Percentiles rank a stretch among this genome's conserved stretches.
Evolutionary conservation across 1,284 basidiomycete species (phyloP).

Genomic region (Earliella scabrosa): DNA sequence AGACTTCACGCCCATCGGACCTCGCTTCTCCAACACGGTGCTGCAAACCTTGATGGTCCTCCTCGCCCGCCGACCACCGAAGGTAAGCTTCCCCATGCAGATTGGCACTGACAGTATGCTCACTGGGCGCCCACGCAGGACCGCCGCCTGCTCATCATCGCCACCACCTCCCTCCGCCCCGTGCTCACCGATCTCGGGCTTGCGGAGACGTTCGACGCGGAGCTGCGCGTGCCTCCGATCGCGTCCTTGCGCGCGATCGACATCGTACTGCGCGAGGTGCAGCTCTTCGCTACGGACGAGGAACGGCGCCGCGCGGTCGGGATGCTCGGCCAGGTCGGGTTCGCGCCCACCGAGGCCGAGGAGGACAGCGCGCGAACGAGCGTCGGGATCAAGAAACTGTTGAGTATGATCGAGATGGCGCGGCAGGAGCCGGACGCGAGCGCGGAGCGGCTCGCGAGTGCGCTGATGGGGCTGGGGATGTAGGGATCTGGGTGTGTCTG

Average conservation of each 20-base stretch:
- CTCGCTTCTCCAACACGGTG: conserved; percentile 94
- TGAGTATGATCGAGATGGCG: conserved; percentile 96
- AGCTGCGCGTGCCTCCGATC: conserved; percentile 87
- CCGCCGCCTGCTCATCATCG: conserved; percentile 90
- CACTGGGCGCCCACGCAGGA: no score
- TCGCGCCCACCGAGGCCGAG: conserved; percentile 55
- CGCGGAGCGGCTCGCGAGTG: conserved; percentile 74
- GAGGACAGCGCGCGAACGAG: conserved; percentile 52
- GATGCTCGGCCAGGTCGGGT: conserved; percentile 80
- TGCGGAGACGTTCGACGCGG: conserved; percentile 87
- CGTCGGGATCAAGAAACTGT: conserved; percentile 93
- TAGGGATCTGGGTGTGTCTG: conserved; percentile 26
- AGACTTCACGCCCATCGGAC: conserved; percentile 99
- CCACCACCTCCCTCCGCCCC: conserved; percentile 88
- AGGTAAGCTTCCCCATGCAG: no score
- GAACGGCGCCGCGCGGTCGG: conserved; percentile 67
- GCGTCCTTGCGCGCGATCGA: conserved; percentile 76
- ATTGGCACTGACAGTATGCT: no score
- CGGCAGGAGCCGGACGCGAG: conserved; percentile 88
- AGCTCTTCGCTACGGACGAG: conserved; percentile 70
- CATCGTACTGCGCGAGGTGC: conserved; percentile 81
- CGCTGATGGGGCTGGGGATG: conserved; percentile 67
- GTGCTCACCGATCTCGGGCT: conserved; percentile 93
- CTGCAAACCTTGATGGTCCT: conserved; percentile 92
- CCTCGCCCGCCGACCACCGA: conserved; percentile 89